phyloP scores from a whole-genome alignment of 2,329 filamentous ascomycete species.

The Trichoderma harzianum region DNA sequence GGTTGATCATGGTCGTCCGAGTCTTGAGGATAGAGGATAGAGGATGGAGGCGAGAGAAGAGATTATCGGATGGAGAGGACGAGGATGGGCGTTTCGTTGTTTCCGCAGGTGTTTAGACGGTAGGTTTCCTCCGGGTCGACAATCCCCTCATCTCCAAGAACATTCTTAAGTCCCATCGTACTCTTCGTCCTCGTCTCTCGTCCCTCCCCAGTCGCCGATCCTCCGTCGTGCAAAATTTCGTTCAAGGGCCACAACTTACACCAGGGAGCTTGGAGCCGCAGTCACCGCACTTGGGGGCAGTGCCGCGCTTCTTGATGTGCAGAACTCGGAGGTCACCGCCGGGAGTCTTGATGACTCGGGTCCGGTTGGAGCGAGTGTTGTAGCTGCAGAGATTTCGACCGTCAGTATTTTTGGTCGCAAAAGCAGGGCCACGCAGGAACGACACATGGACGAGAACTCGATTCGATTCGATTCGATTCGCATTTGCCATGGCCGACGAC shows the following conservation, averaged over 20 bases:
- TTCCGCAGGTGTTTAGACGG: background rate
- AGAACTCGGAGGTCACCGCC: constrained; percentile 93
- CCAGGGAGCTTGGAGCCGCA: constrained; percentile 96
- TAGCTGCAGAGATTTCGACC: constrained; percentile 57
- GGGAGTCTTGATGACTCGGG: constrained; percentile 92
- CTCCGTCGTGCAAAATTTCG: constrained; percentile 19
- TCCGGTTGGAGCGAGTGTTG: constrained; percentile 98
- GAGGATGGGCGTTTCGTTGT: background rate
- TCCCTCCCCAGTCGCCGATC: background rate
- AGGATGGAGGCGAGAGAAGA: background rate
- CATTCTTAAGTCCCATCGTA: background rate
- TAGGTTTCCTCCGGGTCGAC: background rate
- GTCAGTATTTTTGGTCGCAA: constrained; percentile 26
- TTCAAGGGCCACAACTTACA: constrained; percentile 62
- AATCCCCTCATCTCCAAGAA: background rate
- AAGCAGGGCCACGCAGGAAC: background rate
- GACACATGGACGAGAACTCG: background rate
- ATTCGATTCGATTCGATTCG: background rate
- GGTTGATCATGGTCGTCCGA: background rate
- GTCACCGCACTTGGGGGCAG: constrained; percentile 98
- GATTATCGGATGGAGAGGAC: background rate
- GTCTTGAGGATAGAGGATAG: background rate
- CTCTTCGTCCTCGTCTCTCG: background rate
- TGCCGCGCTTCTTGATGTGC: constrained; percentile 99
- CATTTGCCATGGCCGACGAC: constrained; percentile 16